Base-by-base conservation (phyloP, 805 yeast species). In the Teunomyces funiuensis region DNA sequence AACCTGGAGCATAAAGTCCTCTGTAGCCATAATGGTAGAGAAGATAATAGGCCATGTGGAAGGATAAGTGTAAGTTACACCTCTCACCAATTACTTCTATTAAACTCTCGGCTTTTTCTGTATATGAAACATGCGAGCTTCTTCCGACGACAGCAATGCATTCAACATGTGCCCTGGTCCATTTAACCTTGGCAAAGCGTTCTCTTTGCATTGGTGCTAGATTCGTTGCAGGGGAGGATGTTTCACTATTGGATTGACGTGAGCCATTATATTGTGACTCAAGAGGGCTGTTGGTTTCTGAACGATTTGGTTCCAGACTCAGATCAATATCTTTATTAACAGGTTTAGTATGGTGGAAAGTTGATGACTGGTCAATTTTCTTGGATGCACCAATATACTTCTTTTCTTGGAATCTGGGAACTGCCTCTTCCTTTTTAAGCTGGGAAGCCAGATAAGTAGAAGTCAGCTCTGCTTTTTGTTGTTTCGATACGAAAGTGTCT, bases 1-100 rank as follows among this genome's bases (percentile, higher is more conserved):
- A 38, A 6, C 33, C 41, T 20, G 37, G 38, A 5, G 36, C 9
- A 18, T 46, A 33, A 15, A 36, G 41, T 2, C 48, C 37, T 13
- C 46, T 43, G 33, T 49, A 49, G 6, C 56, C 57, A 31, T 56
- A 55, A 36, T 53, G 56, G 10, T 47, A 42, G 10, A 56, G 40
- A 8, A 56, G 40, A 34, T 54, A 55, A 16, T 39, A 34, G 13
- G 26, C 43, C n/a, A 38, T 37, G 25, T 41, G 44, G 23, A 33
- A 18, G 15, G 49, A 41, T 4, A 52, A 47, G 3, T 33, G 42
- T 2, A 46, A 41, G 2, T 39, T 37, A 16, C 47, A 47, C 18
- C 43, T 34, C 6, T 42, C 37, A 15, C 43, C 43, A 26, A 53
- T 48, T 17, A 44, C 22, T 6, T 42, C 37, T 28, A 37, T 46